Base-by-base conservation (phyloP, 1,139 yeast species). In the Yamadazyma atmosphaerica region DNA sequence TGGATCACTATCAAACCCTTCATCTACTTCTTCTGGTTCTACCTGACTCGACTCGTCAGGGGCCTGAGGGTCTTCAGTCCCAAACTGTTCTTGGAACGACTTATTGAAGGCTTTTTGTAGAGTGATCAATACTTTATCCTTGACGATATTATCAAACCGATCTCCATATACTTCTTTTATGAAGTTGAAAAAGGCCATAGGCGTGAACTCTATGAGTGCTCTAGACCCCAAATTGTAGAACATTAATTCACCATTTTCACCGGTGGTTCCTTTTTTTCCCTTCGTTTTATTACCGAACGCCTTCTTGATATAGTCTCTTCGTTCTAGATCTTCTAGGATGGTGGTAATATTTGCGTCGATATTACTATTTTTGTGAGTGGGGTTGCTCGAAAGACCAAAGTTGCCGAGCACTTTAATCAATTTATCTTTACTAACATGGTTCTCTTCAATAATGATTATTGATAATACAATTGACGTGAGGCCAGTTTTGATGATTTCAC, bases 141-240 rank as follows among this genome's bases (percentile, higher is more conserved):
- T 47, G 3, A 53, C 43, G 2, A 45, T 47, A 3, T 42, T 39
- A 39, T 54, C 60, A 39, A 63, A 68, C 1, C 46, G 41, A 4
- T 41, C 47, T 2, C 68, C 69, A 43, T 61, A 68, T 9, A 69
- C 44, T 2, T 45, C 52, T 32, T 52, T 50, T 10, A 68, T 44
- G 34, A 57, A 55, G 32, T 52, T 55, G 38, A 53, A 59, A 35
- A 69, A 58, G 15, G 61, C 46, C 4, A 48, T 42, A 0, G 74
- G 68, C 3, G 54, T 47, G 38, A 68, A 65, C 47, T 72, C 77
- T 26, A 55, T 53, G 18, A 63, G 39, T 3, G 69, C 56, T 25
- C 72, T 48, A 32, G 56, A 50, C 0, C 76, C 76, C 26, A 72
- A 45, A 3, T 55, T 47, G 45, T 62, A 69, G 33, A 56, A 60